These are phyloP conservation scores for Serendipita vermifera DNA, from an alignment of 768 basidiomycete genomes.

Conservation along the genomic window DNA sequence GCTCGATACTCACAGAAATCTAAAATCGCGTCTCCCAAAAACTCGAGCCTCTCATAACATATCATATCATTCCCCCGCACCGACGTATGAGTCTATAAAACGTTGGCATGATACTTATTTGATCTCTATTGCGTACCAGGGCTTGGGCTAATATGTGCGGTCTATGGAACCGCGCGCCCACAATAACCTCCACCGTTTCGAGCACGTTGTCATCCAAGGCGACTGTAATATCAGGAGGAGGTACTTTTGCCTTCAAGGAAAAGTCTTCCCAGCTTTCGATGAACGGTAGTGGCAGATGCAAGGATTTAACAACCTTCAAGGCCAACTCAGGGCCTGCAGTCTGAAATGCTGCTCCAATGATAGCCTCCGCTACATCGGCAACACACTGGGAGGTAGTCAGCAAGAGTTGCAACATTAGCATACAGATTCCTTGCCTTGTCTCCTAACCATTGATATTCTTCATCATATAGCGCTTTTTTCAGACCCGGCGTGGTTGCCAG, in stretches of 20 bases:
- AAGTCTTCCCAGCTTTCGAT: slow-evolving; percentile 67
- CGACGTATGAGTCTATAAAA: slow-evolving; percentile 51
- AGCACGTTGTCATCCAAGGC: slow-evolving; percentile 37
- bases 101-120: neutral
- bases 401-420: slow-evolving; percentile 10
- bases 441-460: slow-evolving; percentile 46
- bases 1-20: slow-evolving; percentile 51
- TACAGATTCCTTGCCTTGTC: slow-evolving; percentile 48
- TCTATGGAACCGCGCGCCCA: slow-evolving; percentile 48
- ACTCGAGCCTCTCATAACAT: slow-evolving; percentile 67
- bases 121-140: slow-evolving; percentile 35
- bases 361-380: slow-evolving; percentile 75
- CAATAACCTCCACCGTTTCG: slow-evolving; percentile 45
- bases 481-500: slow-evolving; percentile 12
- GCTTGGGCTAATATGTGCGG: slow-evolving; percentile 59
- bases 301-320: slow-evolving; percentile 46
- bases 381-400: slow-evolving; percentile 39
- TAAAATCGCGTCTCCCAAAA: slow-evolving; percentile 74
- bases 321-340: slow-evolving; percentile 58
- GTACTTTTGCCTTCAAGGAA: slow-evolving; percentile 32
- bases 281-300: slow-evolving; percentile 51
- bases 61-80: slow-evolving; percentile 41
- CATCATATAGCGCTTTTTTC: slow-evolving; percentile 33
- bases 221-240: slow-evolving; percentile 32
- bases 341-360: slow-evolving; percentile 70